phyloP scores from a whole-genome alignment of 1,284 basidiomycete species.

The Papiliotrema terrestris region DNA sequence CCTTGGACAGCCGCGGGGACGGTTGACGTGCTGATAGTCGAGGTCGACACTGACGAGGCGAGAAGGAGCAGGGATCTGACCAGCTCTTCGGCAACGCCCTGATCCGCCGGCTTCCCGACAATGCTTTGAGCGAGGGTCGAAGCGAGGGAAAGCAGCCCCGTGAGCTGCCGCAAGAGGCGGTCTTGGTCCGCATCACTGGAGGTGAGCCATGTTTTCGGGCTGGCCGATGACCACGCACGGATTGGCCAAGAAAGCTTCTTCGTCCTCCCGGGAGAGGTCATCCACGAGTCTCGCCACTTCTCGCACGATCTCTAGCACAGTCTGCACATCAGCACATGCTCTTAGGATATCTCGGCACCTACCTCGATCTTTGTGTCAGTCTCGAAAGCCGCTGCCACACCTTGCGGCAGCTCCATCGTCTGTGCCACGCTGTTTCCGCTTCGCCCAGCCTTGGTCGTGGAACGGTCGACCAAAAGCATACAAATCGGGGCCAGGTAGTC shows the following conservation, averaged over 20 bases:
- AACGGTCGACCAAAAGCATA: conserved; percentile 82
- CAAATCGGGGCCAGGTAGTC: conserved; percentile 80
- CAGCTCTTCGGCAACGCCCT: conserved; percentile 27
- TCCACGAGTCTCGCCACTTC: conserved; percentile 64
- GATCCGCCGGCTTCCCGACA: conserved; percentile 31
- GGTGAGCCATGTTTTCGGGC: background rate
- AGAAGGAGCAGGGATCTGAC: conserved; percentile 40
- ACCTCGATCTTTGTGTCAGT: conserved; percentile 64
- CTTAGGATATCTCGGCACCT: conserved; percentile 27
- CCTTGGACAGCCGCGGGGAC: conserved; percentile 22
- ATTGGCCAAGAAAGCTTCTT: conserved; percentile 41
- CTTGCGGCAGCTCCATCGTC: conserved; percentile 59
- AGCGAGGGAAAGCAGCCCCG: conserved; percentile 62
- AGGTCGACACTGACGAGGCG: conserved; percentile 13
- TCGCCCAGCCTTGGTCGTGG: conserved; percentile 57
- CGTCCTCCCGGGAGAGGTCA: conserved; percentile 41
- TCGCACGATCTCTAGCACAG: conserved; percentile 62
- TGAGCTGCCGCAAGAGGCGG: conserved; percentile 53
- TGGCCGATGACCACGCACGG: conserved; percentile 17
- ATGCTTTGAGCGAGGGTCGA: conserved; percentile 42
- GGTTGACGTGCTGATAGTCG: conserved; percentile 17
- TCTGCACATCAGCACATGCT: conserved; percentile 45
- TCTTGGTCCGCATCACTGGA: conserved; percentile 18
- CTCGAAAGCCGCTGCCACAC: conserved; percentile 60
- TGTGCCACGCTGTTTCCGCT: conserved; percentile 48